Conservation (phyloP, 2,329 filamentous ascomycete species). For the Pseudogymnoascus destructans region DNA sequence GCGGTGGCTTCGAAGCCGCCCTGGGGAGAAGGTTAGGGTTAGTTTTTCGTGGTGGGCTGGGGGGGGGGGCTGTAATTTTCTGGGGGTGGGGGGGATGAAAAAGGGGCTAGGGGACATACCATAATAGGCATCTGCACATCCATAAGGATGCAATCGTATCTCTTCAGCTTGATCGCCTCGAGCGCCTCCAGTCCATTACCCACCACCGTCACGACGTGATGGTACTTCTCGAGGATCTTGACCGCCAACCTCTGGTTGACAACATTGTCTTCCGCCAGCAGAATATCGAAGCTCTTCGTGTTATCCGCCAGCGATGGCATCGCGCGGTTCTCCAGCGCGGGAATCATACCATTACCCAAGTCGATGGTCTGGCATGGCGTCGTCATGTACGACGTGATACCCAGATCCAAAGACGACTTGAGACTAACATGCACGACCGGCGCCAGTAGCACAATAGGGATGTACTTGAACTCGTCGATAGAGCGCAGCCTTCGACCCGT, state of each 20-base stretch:
- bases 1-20: slow-evolving; percentile 94
- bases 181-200: slow-evolving; percentile 91
- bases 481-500: slow-evolving; percentile 75
- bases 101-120: slow-evolving; percentile 38
- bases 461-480: slow-evolving; percentile 93
- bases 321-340: slow-evolving; percentile 82
- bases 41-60: not conserved
- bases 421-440: slow-evolving; percentile 82
- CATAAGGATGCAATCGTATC: slow-evolving; percentile 96
- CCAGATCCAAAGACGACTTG: slow-evolving; percentile 85
- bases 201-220: slow-evolving; percentile 82
- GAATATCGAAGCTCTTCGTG: slow-evolving; percentile 87
- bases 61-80: not conserved
- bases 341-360: slow-evolving; percentile 89
- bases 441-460: slow-evolving; percentile 84
- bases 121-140: slow-evolving; percentile 99
- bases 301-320: slow-evolving; percentile 87
- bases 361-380: slow-evolving; percentile 91
- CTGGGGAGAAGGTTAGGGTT: slow-evolving; percentile 28
- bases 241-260: slow-evolving; percentile 94
- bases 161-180: slow-evolving; percentile 79
- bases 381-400: slow-evolving; percentile 98
- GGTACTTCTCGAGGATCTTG: slow-evolving; percentile 95
- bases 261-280: slow-evolving; percentile 91
- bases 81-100: not conserved